These are phyloP conservation scores for Ascodesmis nigricans DNA, from an alignment of 495 filamentous ascomycete genomes.

Conservation along the genomic window DNA sequence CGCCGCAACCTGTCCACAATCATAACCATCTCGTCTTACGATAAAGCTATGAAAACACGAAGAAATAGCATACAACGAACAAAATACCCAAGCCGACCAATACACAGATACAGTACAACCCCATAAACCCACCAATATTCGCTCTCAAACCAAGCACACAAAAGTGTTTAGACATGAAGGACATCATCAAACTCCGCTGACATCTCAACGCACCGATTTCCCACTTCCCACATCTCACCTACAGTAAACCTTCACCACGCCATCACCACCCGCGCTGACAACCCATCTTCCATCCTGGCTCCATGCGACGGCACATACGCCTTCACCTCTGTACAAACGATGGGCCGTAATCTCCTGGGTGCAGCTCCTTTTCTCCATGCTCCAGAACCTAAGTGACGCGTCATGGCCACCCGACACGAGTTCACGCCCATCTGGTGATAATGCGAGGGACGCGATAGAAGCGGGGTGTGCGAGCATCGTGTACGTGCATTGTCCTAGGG, in stretches of 20 bases:
- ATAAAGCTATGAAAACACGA: no score
- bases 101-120: no score
- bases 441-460: slow-evolving; percentile 68
- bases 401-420: slow-evolving; percentile 93
- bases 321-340: slow-evolving; percentile 79
- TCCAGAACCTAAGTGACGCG: slow-evolving; percentile 87
- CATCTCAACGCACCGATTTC: no score
- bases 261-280: slow-evolving; percentile 86
- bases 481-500: slow-evolving; percentile 89
- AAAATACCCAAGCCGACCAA: no score
- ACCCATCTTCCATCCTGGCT: slow-evolving; percentile 85
- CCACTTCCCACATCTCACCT: no score
- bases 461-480: slow-evolving; percentile 92
- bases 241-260: slow-evolving; percentile 87
- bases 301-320: slow-evolving; percentile 83
- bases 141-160: no score
- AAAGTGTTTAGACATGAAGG: no score
- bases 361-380: slow-evolving; percentile 80
- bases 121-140: no score
- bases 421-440: slow-evolving; percentile 81
- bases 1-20: no score
- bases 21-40: no score
- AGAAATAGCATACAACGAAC: no score
- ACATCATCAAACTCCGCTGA: no score
- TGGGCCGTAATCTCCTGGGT: slow-evolving; percentile 85